Percentiles rank a stretch among this genome's conserved stretches.
Evolutionary conservation across 2,329 filamentous ascomycete genomes (phyloP).

Genomic region (Colletotrichum noveboracense): DNA sequence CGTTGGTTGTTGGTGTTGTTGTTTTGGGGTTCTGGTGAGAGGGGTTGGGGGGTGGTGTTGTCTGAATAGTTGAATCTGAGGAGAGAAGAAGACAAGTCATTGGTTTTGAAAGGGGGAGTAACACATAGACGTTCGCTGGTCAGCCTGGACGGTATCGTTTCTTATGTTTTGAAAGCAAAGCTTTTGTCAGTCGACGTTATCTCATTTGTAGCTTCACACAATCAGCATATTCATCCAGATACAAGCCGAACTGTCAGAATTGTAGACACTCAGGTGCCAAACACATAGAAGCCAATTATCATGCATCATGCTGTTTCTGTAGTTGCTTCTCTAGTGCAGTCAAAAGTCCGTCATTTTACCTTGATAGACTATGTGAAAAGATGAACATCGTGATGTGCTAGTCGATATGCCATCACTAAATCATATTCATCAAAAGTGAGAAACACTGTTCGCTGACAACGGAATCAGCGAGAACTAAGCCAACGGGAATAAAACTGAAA

Average conservation of each 20-base stretch:
- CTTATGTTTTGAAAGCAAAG: not conserved
- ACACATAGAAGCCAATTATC: no score
- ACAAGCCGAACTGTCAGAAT: not conserved
- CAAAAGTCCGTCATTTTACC: no score
- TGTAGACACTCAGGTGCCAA: not conserved
- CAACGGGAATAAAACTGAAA: not conserved
- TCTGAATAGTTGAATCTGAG: not conserved
- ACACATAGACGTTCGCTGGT: not conserved
- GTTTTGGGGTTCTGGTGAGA: not conserved
- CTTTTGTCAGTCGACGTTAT: not conserved
- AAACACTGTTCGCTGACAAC: no score
- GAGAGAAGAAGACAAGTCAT: fast-evolving
- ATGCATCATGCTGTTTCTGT: no score
- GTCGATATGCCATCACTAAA: no score
- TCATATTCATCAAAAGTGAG: no score
- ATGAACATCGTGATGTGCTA: no score
- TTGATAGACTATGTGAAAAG: no score
- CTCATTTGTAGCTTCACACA: not conserved
- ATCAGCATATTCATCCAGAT: not conserved
- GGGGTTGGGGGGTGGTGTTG: no score
- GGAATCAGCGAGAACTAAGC: no score
- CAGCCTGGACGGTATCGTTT: not conserved
- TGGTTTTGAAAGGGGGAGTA: not conserved
- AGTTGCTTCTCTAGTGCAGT: no score
- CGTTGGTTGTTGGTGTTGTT: not conserved